These are phyloP conservation scores for Ophiostoma himal-ulmi DNA, from an alignment of 2,329 filamentous ascomycete species.

Conservation along the genomic window DNA sequence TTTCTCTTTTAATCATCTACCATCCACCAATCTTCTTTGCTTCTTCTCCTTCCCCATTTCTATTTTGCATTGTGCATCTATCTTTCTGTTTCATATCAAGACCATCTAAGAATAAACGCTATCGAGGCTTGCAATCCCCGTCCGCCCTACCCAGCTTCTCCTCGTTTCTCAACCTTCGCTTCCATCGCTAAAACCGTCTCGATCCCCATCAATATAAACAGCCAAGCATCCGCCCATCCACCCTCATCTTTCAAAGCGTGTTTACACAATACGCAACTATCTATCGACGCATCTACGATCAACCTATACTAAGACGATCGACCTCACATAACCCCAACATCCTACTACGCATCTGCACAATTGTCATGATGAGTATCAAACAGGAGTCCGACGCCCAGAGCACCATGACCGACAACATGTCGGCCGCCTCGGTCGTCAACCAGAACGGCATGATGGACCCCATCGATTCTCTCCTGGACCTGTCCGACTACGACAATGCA, in stretches of 20 bases:
- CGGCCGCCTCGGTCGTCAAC: conserved; percentile 33
- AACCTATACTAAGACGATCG: neutral
- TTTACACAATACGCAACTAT: neutral
- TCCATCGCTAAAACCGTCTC: neutral
- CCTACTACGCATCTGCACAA: neutral
- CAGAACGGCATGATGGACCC: conserved; percentile 38
- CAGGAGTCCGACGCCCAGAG: conserved; percentile 24
- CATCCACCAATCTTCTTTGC: neutral
- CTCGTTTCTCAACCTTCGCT: neutral
- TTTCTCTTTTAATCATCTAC: conserved; percentile 11
- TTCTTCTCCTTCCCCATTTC: conserved; percentile 1
- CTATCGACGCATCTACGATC: neutral
- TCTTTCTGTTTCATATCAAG: conserved; percentile 12
- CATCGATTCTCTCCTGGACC: conserved; percentile 54
- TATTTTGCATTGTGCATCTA: conserved; percentile 12
- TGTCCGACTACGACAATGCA: conserved; percentile 57
- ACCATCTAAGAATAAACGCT: neutral
- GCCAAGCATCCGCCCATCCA: neutral
- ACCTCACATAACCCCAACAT: neutral
- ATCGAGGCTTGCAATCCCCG: conserved; percentile 13
- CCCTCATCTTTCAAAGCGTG: neutral
- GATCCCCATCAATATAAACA: neutral
- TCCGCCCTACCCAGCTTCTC: neutral
- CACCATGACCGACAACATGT: conserved; percentile 26
- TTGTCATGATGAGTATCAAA: conserved; percentile 24